These are phyloP conservation scores for Peribolospora baueri DNA, from an alignment of 768 basidiomycete genomes.

Conservation along the genomic window DNA sequence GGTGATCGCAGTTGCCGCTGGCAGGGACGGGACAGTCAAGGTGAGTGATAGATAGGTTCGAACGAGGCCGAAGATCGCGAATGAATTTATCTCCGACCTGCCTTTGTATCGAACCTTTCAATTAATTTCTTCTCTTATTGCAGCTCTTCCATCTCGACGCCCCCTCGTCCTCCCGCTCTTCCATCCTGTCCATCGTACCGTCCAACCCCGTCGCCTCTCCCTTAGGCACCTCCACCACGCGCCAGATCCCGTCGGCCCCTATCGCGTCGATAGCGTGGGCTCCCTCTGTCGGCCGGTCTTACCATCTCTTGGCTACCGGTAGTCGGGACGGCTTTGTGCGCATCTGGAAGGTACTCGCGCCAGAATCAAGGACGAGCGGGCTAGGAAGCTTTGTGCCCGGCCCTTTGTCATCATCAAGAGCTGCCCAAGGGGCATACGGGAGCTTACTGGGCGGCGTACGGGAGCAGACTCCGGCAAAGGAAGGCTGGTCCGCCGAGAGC, in stretches of 20 bases:
- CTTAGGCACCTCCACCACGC: conserved; percentile 19
- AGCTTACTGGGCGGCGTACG: conserved; percentile 20
- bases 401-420: not conserved
- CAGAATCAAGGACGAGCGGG: conserved; percentile 23
- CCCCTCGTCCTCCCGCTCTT: conserved; percentile 28
- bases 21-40: conserved; percentile 48
- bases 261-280: conserved; percentile 80
- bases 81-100: not conserved
- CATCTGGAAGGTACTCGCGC: conserved; percentile 63
- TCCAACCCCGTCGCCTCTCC: conserved; percentile 12
- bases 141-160: conserved; percentile 49
- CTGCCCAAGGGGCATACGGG: conserved; percentile 7
- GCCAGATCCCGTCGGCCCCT: conserved; percentile 25
- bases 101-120: not conserved
- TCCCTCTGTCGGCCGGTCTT: conserved; percentile 73
- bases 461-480: conserved; percentile 24
- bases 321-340: conserved; percentile 64
- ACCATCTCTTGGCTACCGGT: conserved; percentile 82
- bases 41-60: conserved; percentile 22
- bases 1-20: conserved; percentile 51
- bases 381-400: conserved; percentile 12
- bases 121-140: not conserved
- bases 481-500: conserved; percentile 43
- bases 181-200: conserved; percentile 18
- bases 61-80: not conserved